phyloP scores from a whole-genome alignment of 306 rosid species.

The Gleditsia sinensis region DNA sequence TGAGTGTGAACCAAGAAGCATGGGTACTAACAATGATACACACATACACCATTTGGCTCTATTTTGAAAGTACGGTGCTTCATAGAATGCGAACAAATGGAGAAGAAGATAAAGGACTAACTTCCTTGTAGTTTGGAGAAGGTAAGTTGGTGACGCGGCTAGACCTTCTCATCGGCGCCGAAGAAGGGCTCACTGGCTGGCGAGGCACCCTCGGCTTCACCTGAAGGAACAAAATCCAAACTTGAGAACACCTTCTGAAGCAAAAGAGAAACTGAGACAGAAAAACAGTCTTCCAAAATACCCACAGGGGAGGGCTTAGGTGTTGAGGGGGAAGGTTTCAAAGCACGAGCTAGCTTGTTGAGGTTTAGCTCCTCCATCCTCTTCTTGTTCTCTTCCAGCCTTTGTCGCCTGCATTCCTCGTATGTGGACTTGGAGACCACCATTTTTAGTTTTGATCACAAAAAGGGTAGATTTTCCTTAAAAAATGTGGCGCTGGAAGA shows the following conservation, averaged over 20 bases:
- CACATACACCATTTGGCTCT: too few relatives aligned
- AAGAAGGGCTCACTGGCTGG: not conserved
- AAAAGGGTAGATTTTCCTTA: not conserved
- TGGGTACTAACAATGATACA: too few relatives aligned
- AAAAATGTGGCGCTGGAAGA: not conserved
- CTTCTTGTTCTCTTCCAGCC: constrained; percentile 22
- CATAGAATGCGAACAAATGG: too few relatives aligned
- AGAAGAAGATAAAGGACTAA: not conserved
- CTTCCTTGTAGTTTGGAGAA: constrained; percentile 9
- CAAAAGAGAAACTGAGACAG: not conserved
- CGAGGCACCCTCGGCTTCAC: not conserved
- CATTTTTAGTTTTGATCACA: not conserved
- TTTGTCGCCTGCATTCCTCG: not conserved
- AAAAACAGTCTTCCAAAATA: too few relatives aligned
- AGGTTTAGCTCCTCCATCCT: constrained; percentile 12
- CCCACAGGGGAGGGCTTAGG: not conserved
- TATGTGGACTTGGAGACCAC: not conserved
- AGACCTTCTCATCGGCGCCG: not conserved
- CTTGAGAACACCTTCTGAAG: not conserved
- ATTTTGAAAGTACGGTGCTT: too few relatives aligned
- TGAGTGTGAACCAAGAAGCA: too few relatives aligned
- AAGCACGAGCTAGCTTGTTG: constrained; percentile 7
- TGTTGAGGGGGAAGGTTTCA: not conserved
- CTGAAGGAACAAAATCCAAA: not conserved
- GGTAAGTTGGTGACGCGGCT: not conserved